phyloP scores from a whole-genome alignment of 108 stramenopile genomes.

The Mediolabrus comicus region DNA sequence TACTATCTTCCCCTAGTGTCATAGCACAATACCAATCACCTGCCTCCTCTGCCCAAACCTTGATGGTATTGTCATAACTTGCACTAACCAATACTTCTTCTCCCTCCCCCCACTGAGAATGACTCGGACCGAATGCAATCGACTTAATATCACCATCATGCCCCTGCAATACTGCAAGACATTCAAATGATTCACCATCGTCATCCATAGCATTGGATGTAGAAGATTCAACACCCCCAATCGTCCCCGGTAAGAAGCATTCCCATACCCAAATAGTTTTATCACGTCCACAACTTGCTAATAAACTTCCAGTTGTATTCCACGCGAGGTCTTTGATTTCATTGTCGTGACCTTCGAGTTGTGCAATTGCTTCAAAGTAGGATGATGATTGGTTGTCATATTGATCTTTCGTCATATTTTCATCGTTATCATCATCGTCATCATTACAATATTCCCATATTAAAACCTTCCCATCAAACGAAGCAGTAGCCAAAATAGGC shows the following conservation, averaged over 20 bases:
- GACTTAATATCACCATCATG: conserved; percentile 97
- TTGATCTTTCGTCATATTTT: background rate
- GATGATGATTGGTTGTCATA: background rate
- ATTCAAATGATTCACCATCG: conserved; percentile 83
- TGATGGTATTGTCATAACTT: conserved; percentile 92
- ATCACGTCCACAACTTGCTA: conserved; percentile 97
- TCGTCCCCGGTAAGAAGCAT: conserved; percentile 68
- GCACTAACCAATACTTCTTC: conserved; percentile 83
- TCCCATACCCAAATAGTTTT: conserved; percentile 99
- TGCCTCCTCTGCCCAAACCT: conserved; percentile 92
- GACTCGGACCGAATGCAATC: conserved; percentile 82
- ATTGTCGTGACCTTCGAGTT: conserved; percentile 91
- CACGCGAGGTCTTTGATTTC: conserved; percentile 92
- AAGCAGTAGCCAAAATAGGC: conserved; percentile 73
- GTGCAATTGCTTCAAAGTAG: conserved; percentile 76
- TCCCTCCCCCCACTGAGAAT: conserved; percentile 78
- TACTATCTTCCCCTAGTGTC: conserved; percentile 44
- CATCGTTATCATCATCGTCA: background rate
- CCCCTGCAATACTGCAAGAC: conserved; percentile 90
- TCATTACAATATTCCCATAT: conserved; percentile 72
- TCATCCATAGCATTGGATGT: conserved; percentile 14
- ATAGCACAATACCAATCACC: conserved; percentile 96
- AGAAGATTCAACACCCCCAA: conserved; percentile 51
- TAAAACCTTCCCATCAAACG: conserved; percentile 89
- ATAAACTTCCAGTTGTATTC: conserved; percentile 83